phyloP scores from a whole-genome alignment of 1,284 basidiomycete species.

The Phylloporus sp. region DNA sequence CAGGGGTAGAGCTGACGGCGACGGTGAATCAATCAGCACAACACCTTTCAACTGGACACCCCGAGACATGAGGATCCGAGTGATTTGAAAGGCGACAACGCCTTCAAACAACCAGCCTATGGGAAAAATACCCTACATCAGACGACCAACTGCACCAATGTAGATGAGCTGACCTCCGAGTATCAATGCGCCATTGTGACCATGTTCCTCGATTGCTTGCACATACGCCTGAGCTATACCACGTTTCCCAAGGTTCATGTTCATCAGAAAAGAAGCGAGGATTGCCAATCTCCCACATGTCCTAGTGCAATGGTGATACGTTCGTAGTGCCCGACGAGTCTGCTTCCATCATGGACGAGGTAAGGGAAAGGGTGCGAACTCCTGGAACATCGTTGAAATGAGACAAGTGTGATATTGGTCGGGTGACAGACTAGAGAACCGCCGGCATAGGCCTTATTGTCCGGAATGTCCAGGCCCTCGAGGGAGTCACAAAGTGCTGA shows the following conservation, averaged over 20 bases:
- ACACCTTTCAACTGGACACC: slow-evolving; percentile 54
- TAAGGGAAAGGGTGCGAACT: slow-evolving; percentile 49
- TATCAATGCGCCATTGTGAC: slow-evolving; percentile 41
- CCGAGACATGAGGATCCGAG: slow-evolving; percentile 50
- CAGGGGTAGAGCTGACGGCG: slow-evolving; percentile 51
- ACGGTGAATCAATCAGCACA: slow-evolving; percentile 68
- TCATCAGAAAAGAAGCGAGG: slow-evolving; percentile 50
- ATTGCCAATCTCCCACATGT: slow-evolving; percentile 64
- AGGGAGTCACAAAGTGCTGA: slow-evolving; percentile 24
- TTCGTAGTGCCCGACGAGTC: slow-evolving; percentile 56
- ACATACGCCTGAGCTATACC: slow-evolving; percentile 59
- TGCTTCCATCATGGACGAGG: slow-evolving; percentile 75
- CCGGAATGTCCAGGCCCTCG: not conserved
- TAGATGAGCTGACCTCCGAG: slow-evolving; percentile 57
- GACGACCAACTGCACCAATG: not conserved
- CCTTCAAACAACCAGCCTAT: slow-evolving; percentile 81
- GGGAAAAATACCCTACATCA: not conserved
- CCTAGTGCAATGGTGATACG: slow-evolving; percentile 48
- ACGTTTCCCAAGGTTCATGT: slow-evolving; percentile 53
- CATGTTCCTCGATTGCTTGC: slow-evolving; percentile 37
- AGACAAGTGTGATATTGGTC: slow-evolving; percentile 3
- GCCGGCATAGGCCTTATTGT: not conserved
- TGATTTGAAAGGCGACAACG: slow-evolving; percentile 66
- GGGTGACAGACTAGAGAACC: slow-evolving; percentile 1
- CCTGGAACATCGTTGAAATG: slow-evolving; percentile 41